phyloP scores from a whole-genome alignment of 2,329 filamentous ascomycete genomes.

The Metarhizium anisopliae region DNA sequence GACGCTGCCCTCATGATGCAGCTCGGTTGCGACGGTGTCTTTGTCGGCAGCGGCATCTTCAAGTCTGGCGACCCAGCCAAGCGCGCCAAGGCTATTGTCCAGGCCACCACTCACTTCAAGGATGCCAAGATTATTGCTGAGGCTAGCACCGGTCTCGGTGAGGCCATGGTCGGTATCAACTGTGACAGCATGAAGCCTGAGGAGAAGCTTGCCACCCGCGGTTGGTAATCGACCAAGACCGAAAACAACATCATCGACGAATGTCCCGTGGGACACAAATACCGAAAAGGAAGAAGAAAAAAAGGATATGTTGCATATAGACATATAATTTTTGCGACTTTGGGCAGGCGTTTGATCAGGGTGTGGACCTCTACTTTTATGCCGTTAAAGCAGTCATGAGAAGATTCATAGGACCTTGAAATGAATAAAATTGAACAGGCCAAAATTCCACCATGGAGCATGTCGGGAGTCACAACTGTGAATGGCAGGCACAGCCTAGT shows the following conservation, averaged over 20 bases:
- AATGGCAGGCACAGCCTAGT: too few relatives aligned
- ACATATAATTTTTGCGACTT: conserved; percentile 1
- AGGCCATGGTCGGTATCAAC: conserved; percentile 97
- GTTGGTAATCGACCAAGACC: conserved; percentile 53
- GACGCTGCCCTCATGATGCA: conserved; percentile 98
- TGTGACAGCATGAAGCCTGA: conserved; percentile 65
- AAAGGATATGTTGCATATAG: not conserved
- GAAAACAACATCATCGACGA: not conserved
- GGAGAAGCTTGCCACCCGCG: conserved; percentile 77
- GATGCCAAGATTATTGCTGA: conserved; percentile 80
- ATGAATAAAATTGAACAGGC: not conserved
- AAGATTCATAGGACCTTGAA: not conserved
- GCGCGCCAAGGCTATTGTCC: conserved; percentile 88
- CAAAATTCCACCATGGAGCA: not conserved
- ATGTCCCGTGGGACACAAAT: not conserved
- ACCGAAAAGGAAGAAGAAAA: not conserved
- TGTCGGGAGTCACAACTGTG: too few relatives aligned
- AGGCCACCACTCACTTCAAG: conserved; percentile 83
- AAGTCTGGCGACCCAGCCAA: conserved; percentile 87
- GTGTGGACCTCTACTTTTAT: not conserved
- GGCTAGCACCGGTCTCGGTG: conserved; percentile 81
- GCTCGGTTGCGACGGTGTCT: conserved; percentile 93
- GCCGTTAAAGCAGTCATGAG: not conserved
- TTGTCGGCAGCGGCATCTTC: conserved; percentile 95
- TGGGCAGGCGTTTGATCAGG: conserved; percentile 2